Evolutionary conservation across 2,329 filamentous ascomycete species (phyloP), one percentile per base, ranked within the genome.

Genomic region (Xylariales sp.): DNA sequence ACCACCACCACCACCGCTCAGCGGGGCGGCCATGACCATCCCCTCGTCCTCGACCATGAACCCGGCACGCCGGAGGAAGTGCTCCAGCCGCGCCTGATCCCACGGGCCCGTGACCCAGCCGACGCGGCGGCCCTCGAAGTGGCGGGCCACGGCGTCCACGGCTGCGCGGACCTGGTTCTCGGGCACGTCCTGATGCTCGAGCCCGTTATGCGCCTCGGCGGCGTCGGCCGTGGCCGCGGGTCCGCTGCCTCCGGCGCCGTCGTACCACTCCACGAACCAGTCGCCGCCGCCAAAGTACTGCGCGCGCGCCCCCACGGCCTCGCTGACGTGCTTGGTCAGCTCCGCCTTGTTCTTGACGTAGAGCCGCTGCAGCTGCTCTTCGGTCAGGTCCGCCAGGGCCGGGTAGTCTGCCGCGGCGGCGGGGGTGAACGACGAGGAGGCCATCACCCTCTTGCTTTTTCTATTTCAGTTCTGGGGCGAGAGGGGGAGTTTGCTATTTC

Each of bases 271-370:
- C 10, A 46, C 17, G 33, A 34, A 46, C 42, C 43, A 49, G 34
- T 39, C 36, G 21, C 43, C 39, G 18, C 36, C 39, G 24, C 47
- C 45, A 20, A 29, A 47, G 32, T 44, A 38, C 17, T 40, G 15
- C 29, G 40, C 37, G 16, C 27, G 13, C 5, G 45, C 47, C 13
- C 40, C 41, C 6, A 40, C 43, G 11, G 41, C 43, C 6, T 25
- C 25, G 38, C 40, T 46, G 40, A 49, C 32, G 29, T 49, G 45
- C 33, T 43, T 46, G 29, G 45, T 48, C 11, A 49, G 41, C 38
- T 47, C 47, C 7, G 34, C 38, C 33, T 49, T 46, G 37, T 48
- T 49, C 17, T 40, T 24, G 17, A 41, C 30, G 39, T 46, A 46
- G 5, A 46, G 34, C 15, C 37, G 29, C 15, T 44, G 41, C 11